Conservation (phyloP, 805 yeast genomes). For the Scheffersomyces lignosus region DNA sequence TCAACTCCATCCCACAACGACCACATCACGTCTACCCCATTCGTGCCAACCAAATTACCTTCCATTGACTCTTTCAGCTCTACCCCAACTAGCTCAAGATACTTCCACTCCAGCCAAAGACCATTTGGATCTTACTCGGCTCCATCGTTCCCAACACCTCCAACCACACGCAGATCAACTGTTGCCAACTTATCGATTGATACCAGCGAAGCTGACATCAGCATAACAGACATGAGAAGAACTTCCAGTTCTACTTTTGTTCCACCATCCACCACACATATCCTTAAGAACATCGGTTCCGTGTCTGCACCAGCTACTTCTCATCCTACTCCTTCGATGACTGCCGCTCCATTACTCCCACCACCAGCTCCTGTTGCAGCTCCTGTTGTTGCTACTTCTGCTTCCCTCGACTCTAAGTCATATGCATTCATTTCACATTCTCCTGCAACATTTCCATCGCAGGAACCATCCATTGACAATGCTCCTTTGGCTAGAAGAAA, state of each 20-base stretch:
- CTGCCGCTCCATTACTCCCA: neutral
- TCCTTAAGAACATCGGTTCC: neutral
- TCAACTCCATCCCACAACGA: conserved; percentile 9
- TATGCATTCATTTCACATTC: conserved; percentile 94
- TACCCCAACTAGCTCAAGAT: conserved; percentile 2
- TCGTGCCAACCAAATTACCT: conserved; percentile 24
- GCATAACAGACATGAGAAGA: conserved; percentile 7
- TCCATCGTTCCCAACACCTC: conserved; percentile 5
- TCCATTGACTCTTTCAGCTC: conserved; percentile 17
- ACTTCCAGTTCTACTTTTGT: neutral
- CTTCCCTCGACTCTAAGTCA: conserved; percentile 27
- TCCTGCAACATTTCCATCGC: conserved; percentile 80
- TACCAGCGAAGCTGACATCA: conserved; percentile 10
- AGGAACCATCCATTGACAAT: conserved; percentile 83
- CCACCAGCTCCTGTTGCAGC: conserved; percentile 1
- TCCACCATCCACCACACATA: neutral
- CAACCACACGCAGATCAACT: neutral
- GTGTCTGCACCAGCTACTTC: conserved; percentile 3
- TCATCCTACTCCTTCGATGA: conserved; percentile 1
- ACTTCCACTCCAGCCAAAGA: conserved; percentile 2
- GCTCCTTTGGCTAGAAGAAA: conserved; percentile 92
- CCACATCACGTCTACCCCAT: conserved; percentile 8
- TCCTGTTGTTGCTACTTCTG: conserved; percentile 1
- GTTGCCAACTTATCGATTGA: conserved; percentile 1
- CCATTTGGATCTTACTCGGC: neutral